Conservation (phyloP, 2,329 filamentous ascomycete genomes). For the Fusarium proliferatum region DNA sequence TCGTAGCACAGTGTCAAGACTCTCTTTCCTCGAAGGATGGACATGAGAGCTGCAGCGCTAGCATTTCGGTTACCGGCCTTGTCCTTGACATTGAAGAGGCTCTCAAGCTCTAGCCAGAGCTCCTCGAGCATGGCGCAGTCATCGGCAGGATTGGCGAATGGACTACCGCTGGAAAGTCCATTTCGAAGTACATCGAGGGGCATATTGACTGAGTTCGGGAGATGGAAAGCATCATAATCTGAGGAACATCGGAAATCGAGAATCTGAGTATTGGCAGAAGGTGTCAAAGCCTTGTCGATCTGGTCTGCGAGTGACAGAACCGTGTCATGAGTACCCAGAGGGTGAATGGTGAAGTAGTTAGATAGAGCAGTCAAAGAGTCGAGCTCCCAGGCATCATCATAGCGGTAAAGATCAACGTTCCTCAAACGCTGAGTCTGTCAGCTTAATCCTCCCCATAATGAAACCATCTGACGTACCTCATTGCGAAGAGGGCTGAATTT, state of each 20-base stretch:
- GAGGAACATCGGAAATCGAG: slow-evolving; percentile 56
- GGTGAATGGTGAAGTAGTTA: slow-evolving; percentile 48
- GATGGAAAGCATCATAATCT: slow-evolving; percentile 57
- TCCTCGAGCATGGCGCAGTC: slow-evolving; percentile 57
- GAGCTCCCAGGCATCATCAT: slow-evolving; percentile 66
- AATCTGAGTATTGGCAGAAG: slow-evolving; percentile 50
- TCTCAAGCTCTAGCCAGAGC: slow-evolving; percentile 62
- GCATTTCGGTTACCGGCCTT: slow-evolving; percentile 44
- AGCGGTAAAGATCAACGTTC: slow-evolving; percentile 63
- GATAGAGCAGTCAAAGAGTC: slow-evolving; percentile 53
- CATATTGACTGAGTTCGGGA: slow-evolving; percentile 59
- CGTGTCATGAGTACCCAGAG: slow-evolving; percentile 39
- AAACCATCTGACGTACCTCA: slow-evolving; percentile 46
- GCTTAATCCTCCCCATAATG: not conserved
- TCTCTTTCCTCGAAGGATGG: slow-evolving; percentile 50
- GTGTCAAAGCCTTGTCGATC: slow-evolving; percentile 41
- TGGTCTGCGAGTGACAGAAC: slow-evolving; percentile 42
- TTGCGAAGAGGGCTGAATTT: slow-evolving; percentile 61
- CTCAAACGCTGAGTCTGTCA: slow-evolving; percentile 55
- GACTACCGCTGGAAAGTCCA: slow-evolving; percentile 42
- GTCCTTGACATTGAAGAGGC: slow-evolving; percentile 52
- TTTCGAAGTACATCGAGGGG: slow-evolving; percentile 54
- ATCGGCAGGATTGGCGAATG: slow-evolving; percentile 57
- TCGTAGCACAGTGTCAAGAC: slow-evolving; percentile 64
- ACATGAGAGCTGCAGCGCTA: slow-evolving; percentile 44